Base-by-base conservation (phyloP, 371 early-diverging fungal genomes). In the Dichotomocladium elegans region DNA sequence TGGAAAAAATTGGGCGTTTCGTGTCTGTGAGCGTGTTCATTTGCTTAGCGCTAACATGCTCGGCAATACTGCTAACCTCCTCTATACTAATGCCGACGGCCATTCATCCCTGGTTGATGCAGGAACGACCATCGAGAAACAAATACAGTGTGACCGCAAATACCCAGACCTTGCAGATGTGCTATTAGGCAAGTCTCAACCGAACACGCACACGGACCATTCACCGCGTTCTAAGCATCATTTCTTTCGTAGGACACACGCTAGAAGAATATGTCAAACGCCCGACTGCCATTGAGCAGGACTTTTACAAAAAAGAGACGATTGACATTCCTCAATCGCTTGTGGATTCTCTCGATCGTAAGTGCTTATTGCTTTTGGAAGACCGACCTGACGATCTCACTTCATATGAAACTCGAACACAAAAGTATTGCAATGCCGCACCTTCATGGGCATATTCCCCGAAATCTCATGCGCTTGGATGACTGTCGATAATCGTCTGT, bases 361-460 rank as follows among this genome's bases (percentile, higher is more conserved):
- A 37, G 74, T 45, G 21, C 26, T 27, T 21, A 29, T 41, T 25
- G 31, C 26, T 15, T 43, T 19, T 28, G 19, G 21, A 29, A 17
- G 15, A 11, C n/a, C 19, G 11, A 14, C 5, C 26, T 46, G 29
- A 46, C 46, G n/a, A n/a, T 26, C 29, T 28, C 29, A 14, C 10
- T 11, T 46, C 29, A 28, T 22, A 26, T 43, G n/a, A 14, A 29
- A 21, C 53, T 17, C 30, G 43, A n/a, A n/a, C n/a, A n/a, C n/a
- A n/a, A n/a, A n/a, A 81, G 83, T 82, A 28, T 68, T 89, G 2
- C 78, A 85, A 60, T 86, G 88, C 53, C 80, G 89, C 48, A 82
- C 81, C 60, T 94, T 88, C 65, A 85, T 92, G 85, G 95, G 95
- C 1, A 60, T 94, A 19, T 88, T 93, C 28, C 85, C 89, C 11